Evolutionary conservation across 2,329 filamentous ascomycete species (phyloP).

Genomic region (Didymellaceae sp.): DNA sequence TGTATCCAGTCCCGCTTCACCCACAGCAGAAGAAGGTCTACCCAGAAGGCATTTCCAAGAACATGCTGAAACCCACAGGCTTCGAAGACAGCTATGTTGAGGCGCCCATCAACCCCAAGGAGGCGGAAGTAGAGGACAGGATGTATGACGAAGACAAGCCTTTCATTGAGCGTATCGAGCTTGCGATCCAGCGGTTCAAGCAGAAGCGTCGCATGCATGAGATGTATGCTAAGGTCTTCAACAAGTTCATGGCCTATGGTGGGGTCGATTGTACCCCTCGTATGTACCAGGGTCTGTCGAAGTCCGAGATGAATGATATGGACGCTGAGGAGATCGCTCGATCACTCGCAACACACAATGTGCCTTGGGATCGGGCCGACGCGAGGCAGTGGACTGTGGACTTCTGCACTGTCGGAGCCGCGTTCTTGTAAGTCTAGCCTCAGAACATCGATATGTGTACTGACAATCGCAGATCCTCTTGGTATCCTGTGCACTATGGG

Average conservation of each 20-base stretch:
- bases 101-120: constrained; percentile 73
- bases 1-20: constrained; percentile 31
- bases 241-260: constrained; percentile 81
- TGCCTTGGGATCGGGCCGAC: constrained; percentile 57
- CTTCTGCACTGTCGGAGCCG: constrained; percentile 77
- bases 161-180: constrained; percentile 74
- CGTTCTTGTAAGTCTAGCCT: constrained; percentile 70
- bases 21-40: constrained; percentile 39
- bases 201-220: constrained; percentile 75
- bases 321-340: constrained; percentile 69
- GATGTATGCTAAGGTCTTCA: constrained; percentile 69
- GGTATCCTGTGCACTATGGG: constrained; percentile 62
- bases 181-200: constrained; percentile 82
- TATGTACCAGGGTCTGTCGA: constrained; percentile 68
- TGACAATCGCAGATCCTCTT: constrained; percentile 59
- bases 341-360: constrained; percentile 68
- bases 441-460: neutral
- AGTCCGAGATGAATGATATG: constrained; percentile 66
- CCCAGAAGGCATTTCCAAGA: constrained; percentile 49
- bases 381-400: constrained; percentile 76
- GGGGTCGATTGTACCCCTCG: constrained; percentile 72
- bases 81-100: constrained; percentile 78
- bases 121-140: constrained; percentile 69
- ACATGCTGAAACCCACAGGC: constrained; percentile 53
- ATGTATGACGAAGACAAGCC: constrained; percentile 66